Base-by-base conservation (phyloP, 106 monocot genomes). In the Dendrobium huoshanense region DNA sequence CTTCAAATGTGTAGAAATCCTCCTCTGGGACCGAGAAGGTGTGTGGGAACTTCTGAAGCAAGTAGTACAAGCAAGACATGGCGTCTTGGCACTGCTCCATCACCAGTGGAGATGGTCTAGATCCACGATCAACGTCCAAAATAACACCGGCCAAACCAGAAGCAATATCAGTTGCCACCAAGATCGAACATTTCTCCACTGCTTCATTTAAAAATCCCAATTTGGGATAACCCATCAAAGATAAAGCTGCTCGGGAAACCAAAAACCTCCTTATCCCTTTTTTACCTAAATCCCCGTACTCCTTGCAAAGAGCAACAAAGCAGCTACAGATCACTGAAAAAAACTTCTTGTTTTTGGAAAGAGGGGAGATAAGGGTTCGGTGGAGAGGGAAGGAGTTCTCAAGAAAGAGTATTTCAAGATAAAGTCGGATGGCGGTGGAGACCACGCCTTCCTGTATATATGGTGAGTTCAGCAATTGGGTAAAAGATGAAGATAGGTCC, bases 51-150 rank as follows among this genome's bases (percentile, higher is more conserved):
- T 84, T 82, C 81, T 99, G 95, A 54, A 99, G 85, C 84, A 99
- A 75, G 85, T 99, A 99, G 74, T 99, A 99, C 86, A 95, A 81
- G 81, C 99, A 99, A 45, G 99, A 99, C 93, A 99, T 87, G 24
- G 95, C 99, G 79, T 99, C 99, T 75, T 99, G 99, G 87, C 99
- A 95, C 78, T 93, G 99, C 82, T 99, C 99, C 99, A 95, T 95
- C 24, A 93, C 89, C 8, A 83, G 77, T 4, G 99, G 95, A 1
- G 99, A 95, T 9, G 95, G 99, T 1, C 91, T 83, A 25, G 84
- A 90, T 37, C 99, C 99, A 45, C 42, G 31, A 22, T 80, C 73
- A 33, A 90, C 78, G 37, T 93, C 99, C 41, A 44, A 83, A 78
- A 86, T 47, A 75, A 99, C 90, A 0, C 81, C 74, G 47, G n/a